A percentile compares a stretch with the other conserved stretches of the same genome.
Evolutionary conservation across 805 yeast genomes (phyloP).

Genomic region (Suhomyces prunicola): DNA sequence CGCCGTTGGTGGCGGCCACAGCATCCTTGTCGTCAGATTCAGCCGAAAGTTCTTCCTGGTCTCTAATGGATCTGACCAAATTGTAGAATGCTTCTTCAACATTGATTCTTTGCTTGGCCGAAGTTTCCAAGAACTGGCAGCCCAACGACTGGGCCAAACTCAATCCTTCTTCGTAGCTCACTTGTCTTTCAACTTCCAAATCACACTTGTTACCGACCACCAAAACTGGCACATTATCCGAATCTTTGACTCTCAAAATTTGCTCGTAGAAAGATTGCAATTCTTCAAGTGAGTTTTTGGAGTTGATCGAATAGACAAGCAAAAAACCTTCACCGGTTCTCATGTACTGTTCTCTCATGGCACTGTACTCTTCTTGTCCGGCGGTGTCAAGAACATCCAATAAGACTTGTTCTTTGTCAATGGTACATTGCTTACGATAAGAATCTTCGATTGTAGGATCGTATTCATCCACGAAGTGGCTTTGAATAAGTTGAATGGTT

Average conservation of each 20-base stretch:
- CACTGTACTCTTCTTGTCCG: constrained; percentile 95
- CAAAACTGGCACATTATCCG: constrained; percentile 69
- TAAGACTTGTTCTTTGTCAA: constrained; percentile 63
- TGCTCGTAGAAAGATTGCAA: constrained; percentile 75
- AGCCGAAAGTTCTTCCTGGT: constrained; percentile 11
- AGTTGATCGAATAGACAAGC: constrained; percentile 84
- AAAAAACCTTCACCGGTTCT: constrained; percentile 93
- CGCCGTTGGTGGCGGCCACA: constrained; percentile 4
- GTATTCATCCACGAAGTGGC: constrained; percentile 94
- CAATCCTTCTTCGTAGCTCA: constrained; percentile 61
- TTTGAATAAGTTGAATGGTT: constrained; percentile 91
- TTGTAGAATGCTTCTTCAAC: constrained; percentile 83
- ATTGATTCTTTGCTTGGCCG: constrained; percentile 87
- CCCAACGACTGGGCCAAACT: constrained; percentile 61
- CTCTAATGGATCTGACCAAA: constrained; percentile 56
- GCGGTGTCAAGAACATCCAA: constrained; percentile 94
- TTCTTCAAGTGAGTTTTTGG: constrained; percentile 81
- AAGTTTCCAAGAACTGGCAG: constrained; percentile 82
- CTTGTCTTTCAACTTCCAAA: constrained; percentile 72
- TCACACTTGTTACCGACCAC: constrained; percentile 82
- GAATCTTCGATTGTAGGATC: constrained; percentile 97
- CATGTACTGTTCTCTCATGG: constrained; percentile 86
- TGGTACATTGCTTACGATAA: constrained; percentile 80
- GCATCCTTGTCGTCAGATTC: constrained; percentile 1
- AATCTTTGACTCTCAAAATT: constrained; percentile 72